phyloP scores from a whole-genome alignment of 2,329 filamentous ascomycete species.

The Cordyceps tenuipes region DNA sequence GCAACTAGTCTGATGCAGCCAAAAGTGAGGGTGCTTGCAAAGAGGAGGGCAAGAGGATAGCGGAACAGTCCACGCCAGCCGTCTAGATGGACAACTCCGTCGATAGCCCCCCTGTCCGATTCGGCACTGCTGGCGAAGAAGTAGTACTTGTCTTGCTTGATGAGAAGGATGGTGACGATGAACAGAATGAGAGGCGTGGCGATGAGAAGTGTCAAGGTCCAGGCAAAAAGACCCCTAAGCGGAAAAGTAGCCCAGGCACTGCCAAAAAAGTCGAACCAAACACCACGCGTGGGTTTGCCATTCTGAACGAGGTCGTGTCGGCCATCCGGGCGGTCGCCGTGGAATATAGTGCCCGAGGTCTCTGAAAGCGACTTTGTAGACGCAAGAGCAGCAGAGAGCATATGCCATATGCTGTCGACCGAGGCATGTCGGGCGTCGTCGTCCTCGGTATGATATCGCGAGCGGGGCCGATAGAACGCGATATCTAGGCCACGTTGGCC shows the following conservation, averaged over 20 bases:
- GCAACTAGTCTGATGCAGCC: slow-evolving; percentile 66
- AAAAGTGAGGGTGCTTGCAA: slow-evolving; percentile 60
- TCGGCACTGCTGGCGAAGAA: slow-evolving; percentile 60
- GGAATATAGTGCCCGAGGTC: slow-evolving; percentile 59
- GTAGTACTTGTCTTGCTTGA: slow-evolving; percentile 75
- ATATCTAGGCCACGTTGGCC: slow-evolving; percentile 85
- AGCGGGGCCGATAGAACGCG: slow-evolving; percentile 79
- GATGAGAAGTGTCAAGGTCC: slow-evolving; percentile 76
- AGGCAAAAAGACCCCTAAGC: slow-evolving; percentile 76
- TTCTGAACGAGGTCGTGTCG: slow-evolving; percentile 55
- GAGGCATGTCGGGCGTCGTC: slow-evolving; percentile 77
- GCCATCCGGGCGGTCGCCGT: slow-evolving; percentile 45
- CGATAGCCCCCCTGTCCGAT: slow-evolving; percentile 48
- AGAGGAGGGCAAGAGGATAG: slow-evolving; percentile 65
- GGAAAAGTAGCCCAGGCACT: slow-evolving; percentile 68
- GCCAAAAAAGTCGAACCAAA: slow-evolving; percentile 94
- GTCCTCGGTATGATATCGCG: slow-evolving; percentile 83
- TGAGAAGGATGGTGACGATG: slow-evolving; percentile 59
- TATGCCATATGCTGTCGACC: slow-evolving; percentile 73
- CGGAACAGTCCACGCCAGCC: slow-evolving; percentile 79
- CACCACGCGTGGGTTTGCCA: slow-evolving; percentile 58
- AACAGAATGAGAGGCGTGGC: slow-evolving; percentile 68
- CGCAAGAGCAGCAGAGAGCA: slow-evolving; percentile 76
- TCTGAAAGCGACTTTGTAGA: slow-evolving; percentile 65
- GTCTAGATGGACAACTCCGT: slow-evolving; percentile 55